phyloP scores from a whole-genome alignment of 768 basidiomycete genomes.

The Cyclocybe cylindracea region DNA sequence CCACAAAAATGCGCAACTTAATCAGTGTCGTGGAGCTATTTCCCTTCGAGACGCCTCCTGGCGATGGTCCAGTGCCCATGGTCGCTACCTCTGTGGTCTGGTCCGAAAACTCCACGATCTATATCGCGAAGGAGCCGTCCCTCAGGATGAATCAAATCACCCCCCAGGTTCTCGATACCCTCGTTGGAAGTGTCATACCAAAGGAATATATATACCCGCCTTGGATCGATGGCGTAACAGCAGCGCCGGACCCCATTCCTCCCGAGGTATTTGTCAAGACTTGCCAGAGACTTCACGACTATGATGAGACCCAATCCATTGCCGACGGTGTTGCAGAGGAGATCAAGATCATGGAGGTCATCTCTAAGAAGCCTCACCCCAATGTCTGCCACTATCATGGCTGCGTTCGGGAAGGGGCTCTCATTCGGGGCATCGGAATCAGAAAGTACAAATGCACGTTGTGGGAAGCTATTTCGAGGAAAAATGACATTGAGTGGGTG shows the following conservation, averaged over 20 bases:
- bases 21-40: no score
- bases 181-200: background rate
- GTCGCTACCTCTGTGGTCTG: background rate
- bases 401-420: slow-evolving; percentile 14
- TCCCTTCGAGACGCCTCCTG: no score
- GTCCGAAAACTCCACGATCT: slow-evolving; percentile 6
- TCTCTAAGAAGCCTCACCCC: slow-evolving; percentile 17
- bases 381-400: slow-evolving; percentile 21
- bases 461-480: slow-evolving; percentile 6
- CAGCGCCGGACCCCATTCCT: background rate
- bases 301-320: slow-evolving; percentile 5
- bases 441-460: slow-evolving; percentile 11
- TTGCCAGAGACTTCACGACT: slow-evolving; percentile 8
- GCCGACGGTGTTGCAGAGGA: slow-evolving; percentile 10
- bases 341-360: slow-evolving; percentile 12
- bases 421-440: slow-evolving; percentile 16
- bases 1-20: no score
- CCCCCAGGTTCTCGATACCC: background rate
- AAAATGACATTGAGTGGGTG: slow-evolving; percentile 8
- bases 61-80: no score
- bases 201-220: background rate
- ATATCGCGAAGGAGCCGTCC: background rate
- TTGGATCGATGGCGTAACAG: slow-evolving; percentile 4
- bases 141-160: background rate
- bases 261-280: slow-evolving; percentile 10